Evolutionary conservation across 176 grass and related monocot species (phyloP).

Genomic region (Thinopyrum elongatum): DNA sequence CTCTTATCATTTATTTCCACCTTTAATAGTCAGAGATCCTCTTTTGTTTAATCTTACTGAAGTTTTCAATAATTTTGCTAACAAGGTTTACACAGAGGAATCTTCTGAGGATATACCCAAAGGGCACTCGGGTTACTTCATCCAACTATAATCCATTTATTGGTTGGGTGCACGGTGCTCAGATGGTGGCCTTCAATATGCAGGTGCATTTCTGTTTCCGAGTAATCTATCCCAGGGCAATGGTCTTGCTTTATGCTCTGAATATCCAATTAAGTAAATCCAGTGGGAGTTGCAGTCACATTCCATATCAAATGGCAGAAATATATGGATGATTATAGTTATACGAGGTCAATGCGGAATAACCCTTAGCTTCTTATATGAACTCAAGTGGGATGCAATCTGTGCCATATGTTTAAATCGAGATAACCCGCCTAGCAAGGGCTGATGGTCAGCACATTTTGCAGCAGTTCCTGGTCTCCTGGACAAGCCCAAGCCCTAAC

Average conservation of each 20-base stretch:
- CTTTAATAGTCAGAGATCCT: not conserved
- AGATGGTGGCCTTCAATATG: conserved; percentile 99
- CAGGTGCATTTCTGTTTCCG: conserved; percentile 52
- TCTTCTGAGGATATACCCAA: conserved; percentile 87
- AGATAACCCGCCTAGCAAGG: not conserved
- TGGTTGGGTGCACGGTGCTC: conserved; percentile 92
- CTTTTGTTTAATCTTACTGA: conserved; percentile 11
- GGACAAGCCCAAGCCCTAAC: not conserved
- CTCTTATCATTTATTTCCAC: not conserved
- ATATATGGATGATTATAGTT: not conserved
- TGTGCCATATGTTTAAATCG: not conserved
- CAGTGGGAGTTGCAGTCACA: not conserved
- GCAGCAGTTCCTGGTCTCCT: too few species aligned
- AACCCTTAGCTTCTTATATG: not conserved
- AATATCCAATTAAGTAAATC: not conserved
- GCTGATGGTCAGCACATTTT: not conserved
- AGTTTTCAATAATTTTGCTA: conserved; percentile 18
- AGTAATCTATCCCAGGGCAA: not conserved
- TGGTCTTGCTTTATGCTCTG: not conserved
- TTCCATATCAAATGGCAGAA: not conserved
- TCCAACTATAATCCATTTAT: conserved; percentile 97
- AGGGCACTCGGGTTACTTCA: conserved; percentile 71
- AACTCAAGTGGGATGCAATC: not conserved
- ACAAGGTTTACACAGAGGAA: conserved; percentile 94
- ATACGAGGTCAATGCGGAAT: not conserved